Conservation (phyloP, 2,329 filamentous ascomycete species). For the Fusarium hostae region DNA sequence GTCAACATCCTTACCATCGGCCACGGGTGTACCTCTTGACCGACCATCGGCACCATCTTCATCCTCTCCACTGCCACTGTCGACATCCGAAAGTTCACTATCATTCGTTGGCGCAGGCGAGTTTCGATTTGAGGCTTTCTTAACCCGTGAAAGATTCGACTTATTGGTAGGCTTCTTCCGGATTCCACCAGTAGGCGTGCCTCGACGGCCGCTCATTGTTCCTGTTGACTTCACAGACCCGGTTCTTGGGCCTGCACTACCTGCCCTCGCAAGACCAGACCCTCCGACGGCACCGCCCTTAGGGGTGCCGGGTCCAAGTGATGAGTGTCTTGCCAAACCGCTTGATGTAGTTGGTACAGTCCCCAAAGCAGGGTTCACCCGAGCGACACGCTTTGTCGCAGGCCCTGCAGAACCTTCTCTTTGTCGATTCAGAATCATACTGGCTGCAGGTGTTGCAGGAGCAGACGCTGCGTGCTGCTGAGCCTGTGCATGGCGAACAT, state of each 20-base stretch:
- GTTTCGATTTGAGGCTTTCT: slow-evolving; percentile 67
- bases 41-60: slow-evolving; percentile 54
- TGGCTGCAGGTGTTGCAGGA: slow-evolving; percentile 69
- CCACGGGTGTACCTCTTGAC: slow-evolving; percentile 47
- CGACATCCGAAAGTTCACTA: slow-evolving; percentile 73
- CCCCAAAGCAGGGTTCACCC: slow-evolving; percentile 59
- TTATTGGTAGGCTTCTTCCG: slow-evolving; percentile 66
- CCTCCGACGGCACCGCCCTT: slow-evolving; percentile 54
- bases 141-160: slow-evolving; percentile 71
- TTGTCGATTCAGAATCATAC: slow-evolving; percentile 68
- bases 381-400: slow-evolving; percentile 64
- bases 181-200: slow-evolving; percentile 56
- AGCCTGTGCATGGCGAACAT: slow-evolving; percentile 62
- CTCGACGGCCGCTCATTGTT: slow-evolving; percentile 57
- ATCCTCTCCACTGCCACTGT: slow-evolving; percentile 64
- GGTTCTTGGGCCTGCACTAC: slow-evolving; percentile 69
- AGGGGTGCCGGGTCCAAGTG: slow-evolving; percentile 70
- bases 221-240: slow-evolving; percentile 57
- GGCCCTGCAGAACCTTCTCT: slow-evolving; percentile 70
- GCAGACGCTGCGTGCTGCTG: slow-evolving; percentile 66
- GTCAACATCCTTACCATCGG: slow-evolving; percentile 54
- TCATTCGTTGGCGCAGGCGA: slow-evolving; percentile 72
- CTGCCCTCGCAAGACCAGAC: slow-evolving; percentile 58
- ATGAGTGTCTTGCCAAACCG: slow-evolving; percentile 70
- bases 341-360: slow-evolving; percentile 64